These are phyloP conservation scores for Pseudozyma pruni DNA, from an alignment of 1,284 basidiomycete species.

Conservation along the genomic window DNA sequence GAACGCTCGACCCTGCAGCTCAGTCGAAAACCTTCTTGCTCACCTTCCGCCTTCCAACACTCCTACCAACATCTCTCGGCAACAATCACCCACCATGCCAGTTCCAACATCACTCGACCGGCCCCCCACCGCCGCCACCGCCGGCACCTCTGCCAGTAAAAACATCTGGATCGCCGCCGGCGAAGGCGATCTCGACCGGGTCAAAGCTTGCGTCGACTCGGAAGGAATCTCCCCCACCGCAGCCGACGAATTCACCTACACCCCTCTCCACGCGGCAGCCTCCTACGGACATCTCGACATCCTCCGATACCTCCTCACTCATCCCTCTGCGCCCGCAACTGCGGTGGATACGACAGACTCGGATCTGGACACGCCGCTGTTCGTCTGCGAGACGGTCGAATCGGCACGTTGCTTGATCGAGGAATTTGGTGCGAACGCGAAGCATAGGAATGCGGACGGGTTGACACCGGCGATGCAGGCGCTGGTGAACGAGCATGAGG, in stretches of 20 bases:
- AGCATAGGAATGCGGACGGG: conserved; percentile 55
- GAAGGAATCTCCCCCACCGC: conserved; percentile 53
- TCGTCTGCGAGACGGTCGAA: conserved; percentile 61
- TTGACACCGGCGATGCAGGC: conserved; percentile 58
- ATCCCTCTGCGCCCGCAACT: conserved; percentile 35
- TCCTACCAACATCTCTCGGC: not conserved
- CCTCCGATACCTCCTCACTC: conserved; percentile 56
- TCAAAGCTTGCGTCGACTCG: conserved; percentile 54
- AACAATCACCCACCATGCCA: conserved; percentile 20
- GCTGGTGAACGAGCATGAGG: conserved; percentile 52
- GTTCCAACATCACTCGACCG: conserved; percentile 33
- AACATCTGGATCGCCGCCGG: conserved; percentile 67
- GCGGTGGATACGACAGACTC: conserved; percentile 57
- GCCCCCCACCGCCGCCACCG: not conserved
- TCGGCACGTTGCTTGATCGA: conserved; percentile 58
- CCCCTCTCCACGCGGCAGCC: conserved; percentile 65
- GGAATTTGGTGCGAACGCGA: conserved; percentile 58
- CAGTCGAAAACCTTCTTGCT: conserved; percentile 6
- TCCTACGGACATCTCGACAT: conserved; percentile 62
- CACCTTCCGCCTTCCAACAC: not conserved
- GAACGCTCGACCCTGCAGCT: conserved; percentile 10
- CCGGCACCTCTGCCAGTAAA: conserved; percentile 17
- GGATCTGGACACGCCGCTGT: conserved; percentile 65
- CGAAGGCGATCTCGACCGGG: conserved; percentile 62
- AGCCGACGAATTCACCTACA: conserved; percentile 61